Conservation (phyloP, 1,284 basidiomycete genomes). For the Tremellales sp. region DNA sequence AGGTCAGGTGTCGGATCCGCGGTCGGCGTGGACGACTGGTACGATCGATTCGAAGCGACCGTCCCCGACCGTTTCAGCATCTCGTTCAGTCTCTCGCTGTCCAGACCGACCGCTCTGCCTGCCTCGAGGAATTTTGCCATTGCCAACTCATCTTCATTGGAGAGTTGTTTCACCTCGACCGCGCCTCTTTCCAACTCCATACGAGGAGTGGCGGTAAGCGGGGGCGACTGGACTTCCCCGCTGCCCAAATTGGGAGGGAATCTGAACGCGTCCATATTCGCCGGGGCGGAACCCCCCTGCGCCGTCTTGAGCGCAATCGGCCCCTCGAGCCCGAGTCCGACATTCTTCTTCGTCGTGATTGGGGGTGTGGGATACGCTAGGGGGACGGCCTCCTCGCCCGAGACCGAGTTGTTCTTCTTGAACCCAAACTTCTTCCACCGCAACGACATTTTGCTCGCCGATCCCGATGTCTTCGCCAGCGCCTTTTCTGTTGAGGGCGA, state of each 20-base stretch:
- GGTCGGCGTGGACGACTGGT: conserved; percentile 4
- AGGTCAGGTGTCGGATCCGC: too few species aligned
- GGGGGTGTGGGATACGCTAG: conserved; percentile 6
- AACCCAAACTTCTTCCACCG: conserved; percentile 41
- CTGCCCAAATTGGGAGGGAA: conserved; percentile 18
- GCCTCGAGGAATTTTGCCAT: conserved; percentile 37
- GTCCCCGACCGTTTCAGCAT: conserved; percentile 23
- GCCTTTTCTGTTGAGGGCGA: conserved; percentile 11
- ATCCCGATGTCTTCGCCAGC: conserved; percentile 29
- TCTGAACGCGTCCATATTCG: conserved; percentile 21
- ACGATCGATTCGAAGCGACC: conserved; percentile 5
- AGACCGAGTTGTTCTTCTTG: conserved; percentile 25
- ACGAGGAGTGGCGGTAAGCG: conserved; percentile 14
- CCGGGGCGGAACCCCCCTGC: conserved; percentile 11
- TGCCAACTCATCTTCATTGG: conserved; percentile 20
- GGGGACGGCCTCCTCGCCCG: conserved; percentile 14
- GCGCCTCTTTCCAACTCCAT: conserved; percentile 11
- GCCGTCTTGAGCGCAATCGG: conserved; percentile 19
- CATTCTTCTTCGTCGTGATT: conserved; percentile 4
- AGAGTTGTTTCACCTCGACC: conserved; percentile 11
- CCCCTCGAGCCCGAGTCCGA: conserved; percentile 10
- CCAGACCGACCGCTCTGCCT: conserved; percentile 36
- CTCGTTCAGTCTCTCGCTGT: conserved; percentile 32
- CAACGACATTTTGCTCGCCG: conserved; percentile 26
- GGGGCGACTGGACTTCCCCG: conserved; percentile 11